Percentiles rank a stretch among this genome's conserved stretches.
Evolutionary conservation across 75 land plant genomes (phyloP).

Genomic region (Sequoiadendron giganteum): DNA sequence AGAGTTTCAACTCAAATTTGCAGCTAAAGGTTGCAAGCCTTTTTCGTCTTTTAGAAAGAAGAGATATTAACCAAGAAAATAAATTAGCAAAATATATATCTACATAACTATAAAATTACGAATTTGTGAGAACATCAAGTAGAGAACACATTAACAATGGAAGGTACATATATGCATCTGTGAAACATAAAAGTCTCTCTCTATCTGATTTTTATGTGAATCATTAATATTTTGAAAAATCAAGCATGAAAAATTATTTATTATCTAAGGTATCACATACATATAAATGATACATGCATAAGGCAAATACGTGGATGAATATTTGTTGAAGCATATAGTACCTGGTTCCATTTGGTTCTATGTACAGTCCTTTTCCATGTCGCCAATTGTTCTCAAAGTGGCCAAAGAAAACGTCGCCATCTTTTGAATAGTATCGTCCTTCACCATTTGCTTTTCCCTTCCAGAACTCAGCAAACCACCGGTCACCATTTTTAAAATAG

Average conservation of each 20-base stretch:
- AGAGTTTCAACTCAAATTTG: neutral
- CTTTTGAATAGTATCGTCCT: slow-evolving; percentile 77
- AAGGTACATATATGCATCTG: neutral
- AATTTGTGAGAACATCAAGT: neutral
- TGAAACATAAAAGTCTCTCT: neutral
- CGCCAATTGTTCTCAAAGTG: slow-evolving; percentile 72
- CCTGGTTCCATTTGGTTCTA: slow-evolving; percentile 69
- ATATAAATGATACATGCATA: neutral
- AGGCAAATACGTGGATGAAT: neutral
- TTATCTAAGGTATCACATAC: neutral
- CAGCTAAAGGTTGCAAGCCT: neutral
- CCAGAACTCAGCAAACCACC: slow-evolving; percentile 86
- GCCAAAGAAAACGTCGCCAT: slow-evolving; percentile 73
- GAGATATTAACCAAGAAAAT: neutral
- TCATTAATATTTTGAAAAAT: neutral
- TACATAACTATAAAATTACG: neutral
- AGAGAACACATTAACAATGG: neutral
- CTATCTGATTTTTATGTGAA: neutral
- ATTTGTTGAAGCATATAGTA: slow-evolving; percentile 6
- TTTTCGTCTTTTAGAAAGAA: neutral
- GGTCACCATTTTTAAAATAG: slow-evolving; percentile 78
- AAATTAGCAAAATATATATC: neutral
- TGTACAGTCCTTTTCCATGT: slow-evolving; percentile 57
- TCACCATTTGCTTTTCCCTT: slow-evolving; percentile 89
- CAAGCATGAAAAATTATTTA: neutral